Conservation (phyloP, 768 basidiomycete genomes). For the Termitomyces sp. region DNA sequence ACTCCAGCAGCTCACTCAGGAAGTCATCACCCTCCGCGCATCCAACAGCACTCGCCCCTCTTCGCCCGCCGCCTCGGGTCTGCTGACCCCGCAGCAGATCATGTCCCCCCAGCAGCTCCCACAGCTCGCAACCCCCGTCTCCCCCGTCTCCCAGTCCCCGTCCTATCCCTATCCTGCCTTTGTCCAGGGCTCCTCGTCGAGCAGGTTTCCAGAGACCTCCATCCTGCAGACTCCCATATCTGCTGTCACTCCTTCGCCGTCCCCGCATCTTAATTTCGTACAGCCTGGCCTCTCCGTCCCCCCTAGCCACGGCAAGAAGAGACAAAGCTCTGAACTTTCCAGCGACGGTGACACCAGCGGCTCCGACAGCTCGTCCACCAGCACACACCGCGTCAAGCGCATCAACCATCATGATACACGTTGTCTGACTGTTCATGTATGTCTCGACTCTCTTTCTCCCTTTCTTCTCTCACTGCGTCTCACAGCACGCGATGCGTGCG, state of each 20-base stretch:
- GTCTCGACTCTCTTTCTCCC: conserved; percentile 7
- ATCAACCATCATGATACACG: conserved; percentile 59
- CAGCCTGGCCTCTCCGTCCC: not conserved
- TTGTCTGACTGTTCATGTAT: conserved; percentile 64
- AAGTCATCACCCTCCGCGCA: conserved; percentile 40
- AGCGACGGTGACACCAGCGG: conserved; percentile 31
- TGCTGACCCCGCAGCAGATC: no score
- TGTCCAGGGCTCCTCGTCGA: conserved; percentile 30
- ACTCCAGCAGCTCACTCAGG: conserved; percentile 49
- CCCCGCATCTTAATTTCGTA: conserved; percentile 19
- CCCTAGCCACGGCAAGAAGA: conserved; percentile 17
- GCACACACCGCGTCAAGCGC: conserved; percentile 34
- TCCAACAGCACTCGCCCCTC: no score
- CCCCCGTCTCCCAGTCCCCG: conserved; percentile 29
- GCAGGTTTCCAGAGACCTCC: no score
- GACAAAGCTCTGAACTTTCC: conserved; percentile 25
- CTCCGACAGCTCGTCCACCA: conserved; percentile 29
- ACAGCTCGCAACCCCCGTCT: conserved; percentile 29
- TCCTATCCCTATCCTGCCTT: conserved; percentile 26
- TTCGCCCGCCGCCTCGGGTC: no score
- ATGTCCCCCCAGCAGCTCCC: no score
- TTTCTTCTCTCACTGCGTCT: not conserved
- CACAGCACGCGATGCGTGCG: conserved; percentile 64
- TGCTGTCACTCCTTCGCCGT: conserved; percentile 28
- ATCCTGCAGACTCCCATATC: no score